Conservation (phyloP, 345 rosid species). For the Citrus inodora region DNA sequence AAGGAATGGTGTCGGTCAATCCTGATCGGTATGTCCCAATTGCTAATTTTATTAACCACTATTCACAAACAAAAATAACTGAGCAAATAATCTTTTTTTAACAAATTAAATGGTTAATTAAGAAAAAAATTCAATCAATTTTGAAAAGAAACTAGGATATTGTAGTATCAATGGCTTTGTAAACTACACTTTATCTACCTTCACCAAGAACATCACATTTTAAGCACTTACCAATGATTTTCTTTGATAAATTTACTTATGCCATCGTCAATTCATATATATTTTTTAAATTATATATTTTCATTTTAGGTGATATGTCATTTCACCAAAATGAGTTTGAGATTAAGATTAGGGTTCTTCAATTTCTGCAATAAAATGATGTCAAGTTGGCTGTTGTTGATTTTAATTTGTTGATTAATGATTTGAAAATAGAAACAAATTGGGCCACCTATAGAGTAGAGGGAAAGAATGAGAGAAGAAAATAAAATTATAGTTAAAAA, state of each 20-base stretch:
- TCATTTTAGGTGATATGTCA: not conserved
- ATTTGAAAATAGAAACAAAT: too few relatives aligned
- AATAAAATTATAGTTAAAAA: too few relatives aligned
- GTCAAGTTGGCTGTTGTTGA: too few relatives aligned
- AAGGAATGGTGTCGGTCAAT: not conserved
- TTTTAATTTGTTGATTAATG: too few relatives aligned
- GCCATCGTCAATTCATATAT: slow-evolving; percentile 27
- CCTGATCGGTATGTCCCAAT: too few relatives aligned
- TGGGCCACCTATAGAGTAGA: too few relatives aligned
- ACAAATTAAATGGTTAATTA: not conserved
- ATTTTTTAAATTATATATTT: not conserved
- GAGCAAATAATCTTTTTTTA: not conserved
- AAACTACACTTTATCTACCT: slow-evolving; percentile 84
- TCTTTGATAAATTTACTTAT: slow-evolving; percentile 60
- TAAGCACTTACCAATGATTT: slow-evolving; percentile 77
- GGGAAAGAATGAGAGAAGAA: too few relatives aligned
- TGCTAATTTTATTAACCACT: too few relatives aligned
- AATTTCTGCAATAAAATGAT: too few relatives aligned
- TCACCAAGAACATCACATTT: slow-evolving; percentile 85
- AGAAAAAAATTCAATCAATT: too few relatives aligned
- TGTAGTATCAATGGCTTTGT: slow-evolving; percentile 80
- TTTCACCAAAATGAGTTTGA: too few relatives aligned
- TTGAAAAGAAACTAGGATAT: slow-evolving; percentile 6
- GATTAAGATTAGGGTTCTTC: too few relatives aligned
- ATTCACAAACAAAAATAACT: not conserved